phyloP scores from a whole-genome alignment of 2,329 filamentous ascomycete species.

The Phyllosticta capitalensis region DNA sequence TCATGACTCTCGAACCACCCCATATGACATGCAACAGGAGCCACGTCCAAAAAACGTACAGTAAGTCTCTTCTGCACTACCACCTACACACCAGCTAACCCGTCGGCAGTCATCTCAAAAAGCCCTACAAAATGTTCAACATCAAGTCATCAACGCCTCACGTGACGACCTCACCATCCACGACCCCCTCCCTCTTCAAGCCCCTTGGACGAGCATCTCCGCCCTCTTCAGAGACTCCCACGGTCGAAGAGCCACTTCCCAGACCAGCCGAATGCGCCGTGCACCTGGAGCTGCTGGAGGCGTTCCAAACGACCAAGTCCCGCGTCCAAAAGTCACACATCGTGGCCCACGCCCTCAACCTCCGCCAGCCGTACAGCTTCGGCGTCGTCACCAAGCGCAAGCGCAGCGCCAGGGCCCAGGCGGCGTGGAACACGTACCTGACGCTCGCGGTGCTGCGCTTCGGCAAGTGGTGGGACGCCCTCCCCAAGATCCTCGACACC shows the following conservation, averaged over 20 bases:
- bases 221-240: neutral
- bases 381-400: neutral
- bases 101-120: neutral
- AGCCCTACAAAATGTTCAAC: neutral
- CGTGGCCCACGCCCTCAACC: conserved; percentile 3
- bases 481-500: conserved; percentile 5
- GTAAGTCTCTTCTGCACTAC: neutral
- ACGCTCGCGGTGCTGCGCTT: conserved; percentile 9
- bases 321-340: neutral
- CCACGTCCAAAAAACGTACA: neutral
- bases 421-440: conserved; percentile 7
- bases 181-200: conserved; percentile 1
- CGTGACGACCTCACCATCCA: neutral
- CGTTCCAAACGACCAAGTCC: neutral
- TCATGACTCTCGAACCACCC: neutral
- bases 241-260: conserved; percentile 4
- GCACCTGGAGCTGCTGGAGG: conserved; percentile 9
- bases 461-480: conserved; percentile 4
- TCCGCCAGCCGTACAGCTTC: neutral
- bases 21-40: neutral
- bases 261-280: conserved; percentile 8
- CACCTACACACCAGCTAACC: no score
- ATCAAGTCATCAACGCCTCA: neutral
- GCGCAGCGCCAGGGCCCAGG: neutral
- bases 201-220: conserved; percentile 3